phyloP scores from a whole-genome alignment of 2,329 filamentous ascomycete species.

The Beauveria caledonica region DNA sequence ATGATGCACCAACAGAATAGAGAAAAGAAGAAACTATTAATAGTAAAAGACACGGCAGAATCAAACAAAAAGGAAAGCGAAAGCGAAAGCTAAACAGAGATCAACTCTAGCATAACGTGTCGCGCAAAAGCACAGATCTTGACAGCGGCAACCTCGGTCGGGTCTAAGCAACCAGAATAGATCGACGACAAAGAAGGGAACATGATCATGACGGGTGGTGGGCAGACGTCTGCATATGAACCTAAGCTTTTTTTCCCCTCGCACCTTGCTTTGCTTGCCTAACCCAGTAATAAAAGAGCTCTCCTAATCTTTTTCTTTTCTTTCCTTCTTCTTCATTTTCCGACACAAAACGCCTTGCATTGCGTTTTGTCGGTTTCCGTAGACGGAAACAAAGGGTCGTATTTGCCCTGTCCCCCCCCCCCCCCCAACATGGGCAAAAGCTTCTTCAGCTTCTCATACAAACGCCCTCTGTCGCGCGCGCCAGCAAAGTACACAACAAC shows the following conservation, averaged over 20 bases:
- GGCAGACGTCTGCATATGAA: not conserved
- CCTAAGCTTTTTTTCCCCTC: no score
- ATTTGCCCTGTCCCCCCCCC: no score
- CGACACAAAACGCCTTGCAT: constrained; percentile 1
- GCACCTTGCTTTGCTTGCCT: not conserved
- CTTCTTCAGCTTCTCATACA: no score
- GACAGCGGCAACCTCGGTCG: not conserved
- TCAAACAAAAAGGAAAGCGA: not conserved
- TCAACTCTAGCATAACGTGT: constrained; percentile 3
- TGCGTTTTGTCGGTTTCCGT: not conserved
- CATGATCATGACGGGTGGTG: not conserved
- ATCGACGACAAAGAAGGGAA: constrained; percentile 10
- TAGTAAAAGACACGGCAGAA: not conserved
- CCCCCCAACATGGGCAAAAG: no score
- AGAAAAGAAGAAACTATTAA: constrained; percentile 11
- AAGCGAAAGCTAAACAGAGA: not conserved
- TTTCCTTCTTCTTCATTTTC: not conserved
- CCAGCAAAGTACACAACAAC: no score
- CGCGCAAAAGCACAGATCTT: not conserved
- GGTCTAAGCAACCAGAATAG: not conserved
- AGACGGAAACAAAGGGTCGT: no score
- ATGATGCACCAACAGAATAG: constrained; percentile 14
- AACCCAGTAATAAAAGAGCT: not conserved
- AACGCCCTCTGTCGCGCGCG: no score
- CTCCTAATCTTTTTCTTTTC: not conserved